These are phyloP conservation scores for Heterobasidion annosum DNA, from an alignment of 1,284 basidiomycete genomes.

Conservation along the genomic window DNA sequence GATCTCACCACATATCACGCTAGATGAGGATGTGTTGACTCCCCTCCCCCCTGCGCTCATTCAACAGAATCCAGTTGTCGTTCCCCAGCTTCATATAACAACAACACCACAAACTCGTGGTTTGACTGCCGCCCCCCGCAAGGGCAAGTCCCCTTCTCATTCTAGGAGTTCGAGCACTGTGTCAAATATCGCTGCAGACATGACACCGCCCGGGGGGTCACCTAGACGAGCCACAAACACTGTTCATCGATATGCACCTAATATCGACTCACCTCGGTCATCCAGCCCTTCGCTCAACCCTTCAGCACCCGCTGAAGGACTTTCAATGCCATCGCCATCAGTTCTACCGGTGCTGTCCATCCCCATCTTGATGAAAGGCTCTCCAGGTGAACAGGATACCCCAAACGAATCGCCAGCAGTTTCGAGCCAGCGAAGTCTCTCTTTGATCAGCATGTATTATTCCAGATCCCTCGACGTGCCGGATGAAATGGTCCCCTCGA, in stretches of 20 bases:
- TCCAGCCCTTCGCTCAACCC: neutral
- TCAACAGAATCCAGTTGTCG: conserved; percentile 8
- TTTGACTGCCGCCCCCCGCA: neutral
- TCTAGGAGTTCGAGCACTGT: neutral
- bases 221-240: no score
- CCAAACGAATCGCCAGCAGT: conserved; percentile 6
- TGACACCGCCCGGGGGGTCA: no score
- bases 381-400: neutral
- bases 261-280: no score
- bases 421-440: conserved; percentile 12
- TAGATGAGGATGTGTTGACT: conserved; percentile 20
- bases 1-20: conserved; percentile 25
- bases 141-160: neutral
- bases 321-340: no score
- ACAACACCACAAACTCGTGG: neutral
- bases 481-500: neutral
- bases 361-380: neutral
- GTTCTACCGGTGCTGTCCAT: no score
- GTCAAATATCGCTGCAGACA: no score
- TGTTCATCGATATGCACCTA: no score
- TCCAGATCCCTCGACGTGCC: conserved; percentile 11
- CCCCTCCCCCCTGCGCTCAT: conserved; percentile 13
- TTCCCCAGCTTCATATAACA: neutral
- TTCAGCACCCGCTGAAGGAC: neutral
- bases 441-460: conserved; percentile 22